Evolutionary conservation across 352 stramenopile species (phyloP), one percentile per base, ranked within the genome.

Genomic region (Phytopythium chamaehyphon): DNA sequence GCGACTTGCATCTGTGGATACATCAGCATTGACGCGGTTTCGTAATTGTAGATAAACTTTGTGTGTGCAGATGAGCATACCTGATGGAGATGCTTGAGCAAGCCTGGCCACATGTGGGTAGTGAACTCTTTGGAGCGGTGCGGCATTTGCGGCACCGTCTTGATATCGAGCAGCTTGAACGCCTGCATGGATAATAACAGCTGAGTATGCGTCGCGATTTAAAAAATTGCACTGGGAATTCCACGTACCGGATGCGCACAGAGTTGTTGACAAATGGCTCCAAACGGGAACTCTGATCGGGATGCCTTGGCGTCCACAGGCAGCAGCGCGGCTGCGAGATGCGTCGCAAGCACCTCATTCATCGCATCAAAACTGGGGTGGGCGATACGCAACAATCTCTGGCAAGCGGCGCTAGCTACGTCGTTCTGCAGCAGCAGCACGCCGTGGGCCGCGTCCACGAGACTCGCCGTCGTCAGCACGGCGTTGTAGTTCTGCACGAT

Each of bases 401-500:
- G 60, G 43, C 81, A 93, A 11, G 86, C 76, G 11, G 67, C 48
- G 43, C 63, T 73, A 18, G 76, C 77, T 14, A 54, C 48, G 54
- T 94, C 82, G 46, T 94, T 94, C 47, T 82, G 71, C 18, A 94
- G 56, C 60, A 88, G 75, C 24, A 94, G 50, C 40, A 94, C 67
- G 37, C 77, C 74, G 47, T 91, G 64, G 3, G 66, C 51, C 21
- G 58, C 71, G 12, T 79, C 65, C n/a, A 73, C 59, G 18, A 96
- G 76, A 35, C 80, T 74, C 21, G 86, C 84, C 53, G 93, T 87
- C 2, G 83, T 95, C 21, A 96, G 81, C 47, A 95, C 60, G n/a
- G 83, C 68, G 64, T 96, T 96, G 68, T 96, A 96, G 60, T 93
- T 93, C 55, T 96, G 87, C 39, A 96, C 82, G 31, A 95, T 91